Base-by-base conservation (phyloP, 169 alveolate genomes). In the Cyclospora cayetanensis region DNA sequence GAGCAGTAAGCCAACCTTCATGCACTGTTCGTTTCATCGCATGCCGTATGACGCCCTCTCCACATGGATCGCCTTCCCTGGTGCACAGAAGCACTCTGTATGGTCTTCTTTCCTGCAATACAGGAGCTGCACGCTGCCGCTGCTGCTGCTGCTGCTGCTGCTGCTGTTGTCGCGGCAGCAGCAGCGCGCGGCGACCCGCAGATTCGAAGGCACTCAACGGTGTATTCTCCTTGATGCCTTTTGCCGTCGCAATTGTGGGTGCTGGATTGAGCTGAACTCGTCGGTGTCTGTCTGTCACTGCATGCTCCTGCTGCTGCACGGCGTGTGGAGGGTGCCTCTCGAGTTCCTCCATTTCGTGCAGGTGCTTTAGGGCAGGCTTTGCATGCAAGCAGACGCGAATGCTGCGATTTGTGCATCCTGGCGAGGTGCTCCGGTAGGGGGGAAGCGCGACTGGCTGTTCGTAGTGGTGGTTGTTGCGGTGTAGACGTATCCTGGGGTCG, bases 81-180 rank as follows among this genome's bases (percentile, higher is more conserved):
- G 72, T 15, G 35, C 72, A 20, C 72, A 60, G 72, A 12, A 60
- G 31, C 18, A 60, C 72, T n/a, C 72, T n/a, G 31, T 60, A 5
- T 12, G 72, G 27, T 20, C 72, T 60, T 31, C 72, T 12, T n/a
- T 60, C 72, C 34, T n/a, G 72, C 72, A 60, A 60, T 7, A n/a
- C 12, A 60, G 60, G 25, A 46, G 60, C 20, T 12, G 20, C 60
- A 22, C 60, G 60, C 60, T 22, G 60, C 1, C 25, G 60, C 11
- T n/a, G 72, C 72, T 20, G 35, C 31, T n/a, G n/a, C 72, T 31
- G 27, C 31, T 60, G 72, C 72, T 60, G 72, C 72, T 60, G 72
- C 72, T 60, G 72, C 72, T 60, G 72, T 31, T 60, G 72, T 46
- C 60, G 60, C 72, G 18, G 72, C 5, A 60, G 72, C 72, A 60